Evolutionary conservation across 352 stramenopile species (phyloP).

Genomic region (Pythium rishiriense): DNA sequence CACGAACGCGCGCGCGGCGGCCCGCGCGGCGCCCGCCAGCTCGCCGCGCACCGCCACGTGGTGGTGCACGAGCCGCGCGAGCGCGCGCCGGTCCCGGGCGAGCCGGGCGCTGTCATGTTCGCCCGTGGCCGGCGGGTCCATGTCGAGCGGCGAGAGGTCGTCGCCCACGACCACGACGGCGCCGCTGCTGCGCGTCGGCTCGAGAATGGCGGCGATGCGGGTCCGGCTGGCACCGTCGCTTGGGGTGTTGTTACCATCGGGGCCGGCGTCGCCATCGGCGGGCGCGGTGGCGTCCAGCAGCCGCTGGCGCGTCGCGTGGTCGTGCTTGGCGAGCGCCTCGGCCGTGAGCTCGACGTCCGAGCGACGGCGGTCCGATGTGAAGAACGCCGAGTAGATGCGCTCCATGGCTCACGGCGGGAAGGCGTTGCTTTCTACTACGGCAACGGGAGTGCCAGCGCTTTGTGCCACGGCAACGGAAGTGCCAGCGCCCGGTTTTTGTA

Average conservation of each 20-base stretch:
- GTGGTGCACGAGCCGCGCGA: constrained; percentile 13
- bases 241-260: background rate
- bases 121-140: background rate
- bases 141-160: constrained; percentile 9
- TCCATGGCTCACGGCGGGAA: too few relatives aligned
- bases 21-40: constrained; percentile 29
- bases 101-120: constrained; percentile 4
- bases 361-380: constrained; percentile 52
- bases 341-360: constrained; percentile 50
- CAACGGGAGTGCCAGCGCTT: background rate
- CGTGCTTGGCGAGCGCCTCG: constrained; percentile 63
- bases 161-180: constrained; percentile 11
- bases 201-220: constrained; percentile 8
- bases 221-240: background rate
- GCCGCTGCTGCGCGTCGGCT: constrained; percentile 5
- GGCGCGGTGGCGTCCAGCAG: background rate
- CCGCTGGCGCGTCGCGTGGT: constrained; percentile 37
- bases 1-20: constrained; percentile 48
- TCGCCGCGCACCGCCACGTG: constrained; percentile 21
- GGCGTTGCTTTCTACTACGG: too few relatives aligned
- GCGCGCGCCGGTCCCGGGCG: constrained; percentile 4
- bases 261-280: too few relatives aligned
- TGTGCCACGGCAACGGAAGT: background rate
- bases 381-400: constrained; percentile 87
- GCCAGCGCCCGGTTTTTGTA: constrained; percentile 3